phyloP scores from a whole-genome alignment of 768 basidiomycete species.

The Tremella fuciformis region DNA sequence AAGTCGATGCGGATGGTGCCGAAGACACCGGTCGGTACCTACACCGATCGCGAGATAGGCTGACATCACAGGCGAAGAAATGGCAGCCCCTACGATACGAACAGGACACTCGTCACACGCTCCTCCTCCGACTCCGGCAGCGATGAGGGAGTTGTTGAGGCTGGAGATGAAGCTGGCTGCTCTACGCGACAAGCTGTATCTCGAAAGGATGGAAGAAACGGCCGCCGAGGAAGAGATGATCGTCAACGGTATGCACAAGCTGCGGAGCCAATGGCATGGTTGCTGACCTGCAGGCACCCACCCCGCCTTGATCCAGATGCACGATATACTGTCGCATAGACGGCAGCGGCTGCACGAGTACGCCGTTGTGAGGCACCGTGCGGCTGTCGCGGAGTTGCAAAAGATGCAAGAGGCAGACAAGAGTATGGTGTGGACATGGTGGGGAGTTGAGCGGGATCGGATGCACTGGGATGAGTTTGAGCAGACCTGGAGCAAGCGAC shows the following conservation, averaged over 20 bases:
- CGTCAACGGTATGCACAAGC: slow-evolving; percentile 61
- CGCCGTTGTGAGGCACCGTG: slow-evolving; percentile 68
- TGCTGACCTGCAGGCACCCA: slow-evolving; percentile 63
- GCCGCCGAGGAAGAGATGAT: slow-evolving; percentile 84
- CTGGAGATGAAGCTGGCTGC: slow-evolving; percentile 93
- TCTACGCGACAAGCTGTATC: slow-evolving; percentile 77
- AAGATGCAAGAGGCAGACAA: slow-evolving; percentile 70
- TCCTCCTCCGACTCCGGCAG: slow-evolving; percentile 57
- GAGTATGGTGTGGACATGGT: slow-evolving; percentile 78
- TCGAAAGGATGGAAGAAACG: slow-evolving; percentile 89
- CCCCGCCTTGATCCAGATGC: slow-evolving; percentile 78
- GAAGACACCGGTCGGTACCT: background rate
- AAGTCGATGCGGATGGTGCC: slow-evolving; percentile 1
- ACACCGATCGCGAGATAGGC: background rate
- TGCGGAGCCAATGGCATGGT: background rate
- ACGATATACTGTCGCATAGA: slow-evolving; percentile 71
- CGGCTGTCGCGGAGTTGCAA: slow-evolving; percentile 64
- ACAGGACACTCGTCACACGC: slow-evolving; percentile 30
- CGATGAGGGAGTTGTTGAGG: slow-evolving; percentile 76
- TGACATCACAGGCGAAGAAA: background rate
- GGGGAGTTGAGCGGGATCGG: slow-evolving; percentile 80
- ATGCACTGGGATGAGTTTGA: slow-evolving; percentile 84
- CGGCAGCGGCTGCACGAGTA: slow-evolving; percentile 78
- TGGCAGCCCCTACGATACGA: background rate
- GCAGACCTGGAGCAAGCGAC: slow-evolving; percentile 79